Base-by-base conservation (phyloP, 2,329 filamentous ascomycete genomes). In the Neopestalotiopsis sp. region DNA sequence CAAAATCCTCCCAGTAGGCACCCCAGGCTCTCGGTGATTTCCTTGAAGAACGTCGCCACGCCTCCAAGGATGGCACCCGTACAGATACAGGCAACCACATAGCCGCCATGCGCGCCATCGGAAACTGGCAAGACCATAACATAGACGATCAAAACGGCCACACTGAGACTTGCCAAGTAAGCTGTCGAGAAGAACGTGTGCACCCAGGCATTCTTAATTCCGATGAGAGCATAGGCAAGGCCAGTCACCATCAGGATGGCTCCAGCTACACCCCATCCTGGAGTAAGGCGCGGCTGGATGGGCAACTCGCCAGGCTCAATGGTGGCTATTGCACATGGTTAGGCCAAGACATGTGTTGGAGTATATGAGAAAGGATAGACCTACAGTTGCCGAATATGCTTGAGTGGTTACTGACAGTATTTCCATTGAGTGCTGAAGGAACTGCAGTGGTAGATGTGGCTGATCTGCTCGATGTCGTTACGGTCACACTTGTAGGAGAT, bases 1-100 rank as follows among this genome's bases (percentile, higher is more conserved):
- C 91, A 94, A 78, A 96, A 97, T 0, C 94, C 94, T 32, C 94
- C 94, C 0, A 97, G 84, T n/a, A 95, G 83, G 76, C 94, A 97
- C 2, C 92, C 94, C n/a, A 97, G 83, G 6, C 88, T 86, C 68
- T 94, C 91, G 0, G 94, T 94, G 59, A 97, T 85, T 74, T 98
- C 94, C 68, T 90, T 88, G 81, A 98, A 97, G 12, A 97, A 85
- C 9, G 94, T 85, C 0, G 94, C 89, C 3, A 91, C 82, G 13
- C 86, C 92, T 17, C 95, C 95, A 24, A 97, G 87, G 28, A 94
- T 85, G 5, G 90, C 77, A 1, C 94, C 94, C 0, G 94, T 91
- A 71, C 94, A 81, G 45, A 93, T 86, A 2, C 88, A 88, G 2
- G 94, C 95, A 6, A 94, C 92, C 45, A 98, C 88, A 78, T 96